phyloP scores from a whole-genome alignment of 176 grass and related monocot genomes.

The Melocanna baccifera region DNA sequence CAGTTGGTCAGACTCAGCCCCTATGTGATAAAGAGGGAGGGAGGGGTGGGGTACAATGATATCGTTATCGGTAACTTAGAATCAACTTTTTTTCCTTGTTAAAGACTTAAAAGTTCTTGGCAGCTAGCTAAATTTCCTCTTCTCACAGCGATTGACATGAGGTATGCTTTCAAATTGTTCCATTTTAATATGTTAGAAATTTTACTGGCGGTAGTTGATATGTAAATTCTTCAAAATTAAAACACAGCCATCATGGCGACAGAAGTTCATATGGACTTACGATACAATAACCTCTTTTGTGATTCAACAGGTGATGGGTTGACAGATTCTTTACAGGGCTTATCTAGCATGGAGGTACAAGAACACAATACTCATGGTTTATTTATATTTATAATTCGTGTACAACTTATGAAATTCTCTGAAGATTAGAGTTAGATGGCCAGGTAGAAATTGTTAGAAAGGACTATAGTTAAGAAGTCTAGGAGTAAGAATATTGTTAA shows the following conservation, averaged over 20 bases:
- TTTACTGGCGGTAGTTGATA: background rate
- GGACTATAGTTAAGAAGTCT: constrained; percentile 9
- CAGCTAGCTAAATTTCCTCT: background rate
- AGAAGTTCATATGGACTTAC: background rate
- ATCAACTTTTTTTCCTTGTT: background rate
- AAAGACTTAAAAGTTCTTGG: background rate
- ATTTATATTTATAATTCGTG: background rate
- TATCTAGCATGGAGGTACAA: constrained; percentile 88
- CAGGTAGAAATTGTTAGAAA: background rate
- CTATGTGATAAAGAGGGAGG: background rate
- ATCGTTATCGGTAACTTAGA: background rate
- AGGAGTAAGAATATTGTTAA: background rate
- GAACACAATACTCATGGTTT: background rate
- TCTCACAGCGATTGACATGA: background rate
- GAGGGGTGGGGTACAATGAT: background rate
- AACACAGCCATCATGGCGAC: background rate
- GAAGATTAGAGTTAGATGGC: background rate
- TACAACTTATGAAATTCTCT: background rate
- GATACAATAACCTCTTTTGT: constrained; percentile 24
- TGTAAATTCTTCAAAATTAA: background rate
- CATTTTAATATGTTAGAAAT: background rate
- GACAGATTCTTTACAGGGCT: constrained; percentile 79
- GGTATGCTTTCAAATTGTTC: background rate
- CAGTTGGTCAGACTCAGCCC: background rate
- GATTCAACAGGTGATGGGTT: constrained; percentile 67